These are phyloP conservation scores for Suillus bovinus DNA, from an alignment of 768 basidiomycete species.

Conservation along the genomic window DNA sequence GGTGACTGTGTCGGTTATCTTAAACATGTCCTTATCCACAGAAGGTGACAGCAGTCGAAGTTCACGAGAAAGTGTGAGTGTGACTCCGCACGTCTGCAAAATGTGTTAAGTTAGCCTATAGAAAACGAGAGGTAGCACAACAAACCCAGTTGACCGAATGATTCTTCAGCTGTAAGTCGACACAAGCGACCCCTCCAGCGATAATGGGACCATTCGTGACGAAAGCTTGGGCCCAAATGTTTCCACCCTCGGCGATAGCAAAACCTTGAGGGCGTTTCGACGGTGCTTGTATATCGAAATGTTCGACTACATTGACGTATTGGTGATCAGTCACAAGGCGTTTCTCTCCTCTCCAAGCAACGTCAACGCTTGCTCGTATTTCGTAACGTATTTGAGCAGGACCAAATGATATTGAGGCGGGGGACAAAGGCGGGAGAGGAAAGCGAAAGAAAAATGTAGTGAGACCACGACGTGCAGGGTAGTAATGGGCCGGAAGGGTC, in stretches of 20 bases:
- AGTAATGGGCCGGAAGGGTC: constrained; percentile 62
- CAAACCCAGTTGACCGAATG: constrained; percentile 76
- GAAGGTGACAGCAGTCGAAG: constrained; percentile 53
- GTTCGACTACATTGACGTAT: constrained; percentile 65
- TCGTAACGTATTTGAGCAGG: constrained; percentile 72
- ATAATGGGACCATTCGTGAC: constrained; percentile 63
- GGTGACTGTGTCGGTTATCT: constrained; percentile 66
- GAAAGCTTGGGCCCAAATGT: constrained; percentile 73
- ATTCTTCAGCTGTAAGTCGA: constrained; percentile 81
- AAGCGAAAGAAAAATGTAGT: constrained; percentile 84
- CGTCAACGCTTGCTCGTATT: constrained; percentile 68
- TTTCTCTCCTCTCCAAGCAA: constrained; percentile 75
- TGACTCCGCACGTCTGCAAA: constrained; percentile 65
- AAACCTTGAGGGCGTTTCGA: constrained; percentile 53
- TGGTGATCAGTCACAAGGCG: constrained; percentile 63
- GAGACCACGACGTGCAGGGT: constrained; percentile 71
- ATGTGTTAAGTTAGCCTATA: constrained; percentile 3
- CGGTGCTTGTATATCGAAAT: constrained; percentile 37
- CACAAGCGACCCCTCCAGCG: constrained; percentile 67
- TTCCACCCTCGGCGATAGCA: constrained; percentile 74
- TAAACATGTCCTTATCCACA: constrained; percentile 48
- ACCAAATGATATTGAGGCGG: constrained; percentile 72
- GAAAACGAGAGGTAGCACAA: background rate
- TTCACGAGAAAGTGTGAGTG: constrained; percentile 58
- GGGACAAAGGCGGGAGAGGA: constrained; percentile 64